Evolutionary conservation across 441 rosid genomes (phyloP), one percentile per base, ranked within the genome.

Genomic region (Eruca vesicaria): DNA sequence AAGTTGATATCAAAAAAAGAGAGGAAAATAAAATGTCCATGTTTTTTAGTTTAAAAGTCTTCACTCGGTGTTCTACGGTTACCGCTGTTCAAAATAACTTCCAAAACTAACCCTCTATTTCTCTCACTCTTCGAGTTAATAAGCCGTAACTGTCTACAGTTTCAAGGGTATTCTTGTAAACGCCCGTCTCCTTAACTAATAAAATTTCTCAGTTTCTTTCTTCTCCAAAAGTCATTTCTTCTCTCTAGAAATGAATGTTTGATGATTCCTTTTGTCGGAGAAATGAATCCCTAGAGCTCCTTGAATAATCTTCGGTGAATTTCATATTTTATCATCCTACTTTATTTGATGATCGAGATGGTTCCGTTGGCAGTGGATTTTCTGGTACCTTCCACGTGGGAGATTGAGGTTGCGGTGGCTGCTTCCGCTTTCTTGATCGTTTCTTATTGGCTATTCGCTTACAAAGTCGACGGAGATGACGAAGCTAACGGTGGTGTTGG

Each of bases 311-410:
- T 52, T 58, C 52, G 8, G 2, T 2, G 45, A 36, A n/a, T n/a
- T n/a, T n/a, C n/a, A n/a, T n/a, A 9, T 66, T 4, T 56, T 52
- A 2, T 16, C 21, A 1, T 9, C 15, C 26, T 3, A 58, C 75
- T 70, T 71, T 3, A 10, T 18, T n/a, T 4, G 7, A 29, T 61
- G 63, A 52, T 72, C 64, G 65, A 58, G 66, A 81, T 84, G 90
- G 83, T 85, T 58, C 90, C 83, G 61, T 68, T 76, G 53, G 81
- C 77, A 35, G 71, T 81, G 63, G 91, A 81, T 59, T 76, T 86
- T 63, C 77, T 95, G 78, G 66, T 92, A 53, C 99, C 98, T 35
- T 91, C 98, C 2, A 80, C 86, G 86, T 95, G 99, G 99, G 99
- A 95, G 88, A 68, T 93, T 74, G 73, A 90, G 74, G 91, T 95